A percentile compares a stretch with the other conserved stretches of the same genome.
Conservation (phyloP, 2,329 filamentous ascomycete species). For the Arachnomyces sp. region DNA sequence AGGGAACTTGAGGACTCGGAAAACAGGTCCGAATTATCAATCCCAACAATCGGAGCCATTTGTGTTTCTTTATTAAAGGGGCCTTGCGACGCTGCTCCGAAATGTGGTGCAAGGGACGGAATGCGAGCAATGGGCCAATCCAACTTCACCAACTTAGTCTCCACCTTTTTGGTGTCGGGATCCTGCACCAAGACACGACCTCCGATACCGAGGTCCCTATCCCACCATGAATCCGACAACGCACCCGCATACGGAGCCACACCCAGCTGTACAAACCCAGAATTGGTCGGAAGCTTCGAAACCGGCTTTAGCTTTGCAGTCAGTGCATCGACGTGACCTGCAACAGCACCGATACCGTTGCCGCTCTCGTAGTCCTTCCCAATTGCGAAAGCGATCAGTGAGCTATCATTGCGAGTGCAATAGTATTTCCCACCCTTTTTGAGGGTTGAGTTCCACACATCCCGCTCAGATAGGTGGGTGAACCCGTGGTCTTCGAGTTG, state of each 20-base stretch:
- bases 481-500: conserved; percentile 68
- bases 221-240: conserved; percentile 91
- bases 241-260: conserved; percentile 89
- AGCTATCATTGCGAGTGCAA: conserved; percentile 74
- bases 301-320: conserved; percentile 89
- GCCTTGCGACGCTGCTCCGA: conserved; percentile 62
- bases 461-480: conserved; percentile 65
- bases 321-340: conserved; percentile 86
- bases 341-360: conserved; percentile 81
- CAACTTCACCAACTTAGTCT: conserved; percentile 76
- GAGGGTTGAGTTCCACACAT: conserved; percentile 67
- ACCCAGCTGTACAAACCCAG: conserved; percentile 80
- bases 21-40: conserved; percentile 62
- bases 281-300: conserved; percentile 72
- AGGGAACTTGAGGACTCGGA: conserved; percentile 17
- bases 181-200: conserved; percentile 82
- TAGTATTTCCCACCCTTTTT: conserved; percentile 82
- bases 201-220: conserved; percentile 84
- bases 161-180: conserved; percentile 63
- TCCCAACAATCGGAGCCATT: conserved; percentile 85
- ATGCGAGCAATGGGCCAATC: conserved; percentile 92
- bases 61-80: conserved; percentile 83
- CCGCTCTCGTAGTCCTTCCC: conserved; percentile 74
- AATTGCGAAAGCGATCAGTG: conserved; percentile 76
- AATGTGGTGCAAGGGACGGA: conserved; percentile 88